Conservation (phyloP, 163 green algal genomes). For the Volvox carteri region DNA sequence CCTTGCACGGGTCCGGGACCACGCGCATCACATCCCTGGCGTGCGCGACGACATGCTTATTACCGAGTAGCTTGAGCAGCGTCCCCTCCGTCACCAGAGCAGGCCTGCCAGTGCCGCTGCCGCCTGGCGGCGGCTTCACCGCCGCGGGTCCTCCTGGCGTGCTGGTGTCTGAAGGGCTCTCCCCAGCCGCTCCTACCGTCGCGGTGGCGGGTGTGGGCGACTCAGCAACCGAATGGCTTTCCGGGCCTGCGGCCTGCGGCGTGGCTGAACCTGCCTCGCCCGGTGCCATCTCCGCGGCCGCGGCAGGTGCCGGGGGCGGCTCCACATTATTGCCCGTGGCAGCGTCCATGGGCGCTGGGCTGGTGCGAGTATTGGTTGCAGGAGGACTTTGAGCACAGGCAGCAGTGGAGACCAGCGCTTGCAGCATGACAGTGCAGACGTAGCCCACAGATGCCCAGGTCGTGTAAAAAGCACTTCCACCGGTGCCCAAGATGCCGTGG, state of each 20-base stretch:
- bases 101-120: not conserved
- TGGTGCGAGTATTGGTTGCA: not conserved
- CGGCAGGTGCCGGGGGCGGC: not conserved
- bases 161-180: not conserved
- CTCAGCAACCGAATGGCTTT: not conserved
- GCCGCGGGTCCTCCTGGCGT: conserved; percentile 8
- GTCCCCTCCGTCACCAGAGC: conserved; percentile 34
- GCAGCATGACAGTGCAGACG: conserved; percentile 29
- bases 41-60: conserved; percentile 44
- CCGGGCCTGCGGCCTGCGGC: not conserved
- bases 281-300: not conserved
- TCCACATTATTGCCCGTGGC: not conserved
- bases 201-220: not conserved
- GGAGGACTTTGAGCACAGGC: not conserved
- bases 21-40: conserved; percentile 14
- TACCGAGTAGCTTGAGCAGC: conserved; percentile 2
- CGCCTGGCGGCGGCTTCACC: not conserved
- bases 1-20: not conserved
- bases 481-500: not conserved
- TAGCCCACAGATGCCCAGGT: conserved; percentile 28
- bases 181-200: not conserved
- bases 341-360: not conserved
- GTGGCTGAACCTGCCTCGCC: not conserved
- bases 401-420: conserved; percentile 1
- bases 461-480: not conserved